Evolutionary conservation across 495 filamentous ascomycete genomes (phyloP).

Genomic region (Podospora didyma): DNA sequence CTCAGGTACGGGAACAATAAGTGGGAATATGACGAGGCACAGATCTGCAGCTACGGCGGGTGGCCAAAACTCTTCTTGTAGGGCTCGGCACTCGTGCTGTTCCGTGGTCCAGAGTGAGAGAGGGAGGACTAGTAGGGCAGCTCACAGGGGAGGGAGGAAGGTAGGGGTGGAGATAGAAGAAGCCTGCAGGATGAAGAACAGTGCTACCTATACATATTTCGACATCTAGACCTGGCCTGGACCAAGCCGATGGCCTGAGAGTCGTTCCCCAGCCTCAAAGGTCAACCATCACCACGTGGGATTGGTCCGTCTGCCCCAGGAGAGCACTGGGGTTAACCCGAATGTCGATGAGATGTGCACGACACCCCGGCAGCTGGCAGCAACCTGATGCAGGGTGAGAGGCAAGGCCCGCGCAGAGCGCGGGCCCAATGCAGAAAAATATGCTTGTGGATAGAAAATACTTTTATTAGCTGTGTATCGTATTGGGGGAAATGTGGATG

Average conservation of each 20-base stretch:
- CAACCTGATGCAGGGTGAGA: background rate
- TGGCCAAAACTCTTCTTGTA: conserved; percentile 8
- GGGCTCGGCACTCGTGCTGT: conserved; percentile 3
- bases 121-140: no score
- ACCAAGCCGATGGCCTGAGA: background rate
- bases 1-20: background rate
- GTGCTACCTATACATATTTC: background rate
- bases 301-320: background rate
- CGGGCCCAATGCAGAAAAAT: background rate
- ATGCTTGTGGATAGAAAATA: background rate
- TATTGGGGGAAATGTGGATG: background rate
- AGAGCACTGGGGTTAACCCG: background rate
- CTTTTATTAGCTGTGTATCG: background rate
- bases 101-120: background rate
- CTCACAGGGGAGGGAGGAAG: no score
- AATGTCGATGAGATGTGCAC: background rate
- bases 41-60: conserved; percentile 11
- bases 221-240: background rate
- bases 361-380: background rate
- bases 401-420: background rate
- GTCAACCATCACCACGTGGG: background rate
- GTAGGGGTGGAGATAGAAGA: background rate
- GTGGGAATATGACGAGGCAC: background rate
- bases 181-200: no score
- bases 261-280: background rate